These are phyloP conservation scores for Xylaria acuta DNA, from an alignment of 495 filamentous ascomycete species.

Conservation along the genomic window DNA sequence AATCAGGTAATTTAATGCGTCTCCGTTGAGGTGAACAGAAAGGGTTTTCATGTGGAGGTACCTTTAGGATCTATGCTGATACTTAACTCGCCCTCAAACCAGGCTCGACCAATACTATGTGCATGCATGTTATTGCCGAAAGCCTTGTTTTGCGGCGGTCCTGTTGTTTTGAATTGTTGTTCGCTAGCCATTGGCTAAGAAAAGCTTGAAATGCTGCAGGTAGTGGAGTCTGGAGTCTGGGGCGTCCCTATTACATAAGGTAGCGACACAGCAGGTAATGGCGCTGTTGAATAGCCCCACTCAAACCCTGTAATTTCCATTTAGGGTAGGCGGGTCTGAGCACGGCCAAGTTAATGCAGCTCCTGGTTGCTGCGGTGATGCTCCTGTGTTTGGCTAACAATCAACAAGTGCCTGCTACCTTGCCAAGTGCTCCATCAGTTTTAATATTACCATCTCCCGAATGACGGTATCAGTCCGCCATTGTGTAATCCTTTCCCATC, in stretches of 20 bases:
- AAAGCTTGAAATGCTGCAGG: background rate
- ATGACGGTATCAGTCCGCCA: conserved; percentile 12
- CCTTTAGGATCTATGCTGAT: background rate
- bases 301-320: background rate
- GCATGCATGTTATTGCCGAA: background rate
- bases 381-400: conserved; percentile 17
- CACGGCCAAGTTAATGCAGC: background rate
- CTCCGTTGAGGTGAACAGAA: background rate
- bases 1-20: background rate
- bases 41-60: background rate
- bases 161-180: conserved; percentile 15
- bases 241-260: background rate
- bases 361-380: conserved; percentile 17
- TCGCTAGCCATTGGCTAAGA: background rate
- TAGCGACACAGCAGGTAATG: background rate
- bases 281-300: background rate
- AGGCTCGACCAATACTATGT: background rate
- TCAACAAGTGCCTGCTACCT: conserved; percentile 24
- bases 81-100: background rate
- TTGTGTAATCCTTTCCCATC: conserved; percentile 9
- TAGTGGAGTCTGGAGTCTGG: background rate
- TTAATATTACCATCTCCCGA: conserved; percentile 7
- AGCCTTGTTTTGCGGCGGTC: background rate
- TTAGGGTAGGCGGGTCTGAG: background rate
- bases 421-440: background rate